Base-by-base conservation (phyloP, 495 filamentous ascomycete genomes). In the Saxophila tyrrhenica region DNA sequence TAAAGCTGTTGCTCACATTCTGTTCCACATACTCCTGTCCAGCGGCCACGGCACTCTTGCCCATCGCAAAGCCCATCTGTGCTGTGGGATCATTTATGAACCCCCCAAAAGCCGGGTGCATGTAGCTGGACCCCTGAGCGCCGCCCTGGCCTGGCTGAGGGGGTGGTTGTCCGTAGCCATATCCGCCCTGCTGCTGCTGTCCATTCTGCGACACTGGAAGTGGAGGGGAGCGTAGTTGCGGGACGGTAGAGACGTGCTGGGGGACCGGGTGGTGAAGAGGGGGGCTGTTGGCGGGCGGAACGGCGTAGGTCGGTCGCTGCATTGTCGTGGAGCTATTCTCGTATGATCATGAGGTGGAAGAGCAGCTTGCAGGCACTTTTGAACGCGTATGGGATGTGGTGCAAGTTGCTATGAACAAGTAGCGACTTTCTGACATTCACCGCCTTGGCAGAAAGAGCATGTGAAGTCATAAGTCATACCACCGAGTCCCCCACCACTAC, bases 221-320 rank as follows among this genome's bases (percentile, higher is more conserved):
- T 29, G 92, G 92, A 35, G 92, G 92, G 51, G 92, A 97, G 73
- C 94, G 85, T 70, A 99, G 85, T 73, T 96, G 90, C n/a, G 92
- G 92, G 47, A 99, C 94, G 48, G 90, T 94, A 60, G 94, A 95
- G 52, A 97, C 90, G 78, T 97, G 94, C 65, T 97, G 94, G 44
- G 94, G 94, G 44, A 97, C 90, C 24, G 92, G 92, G 69, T 99
- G 92, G 72, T 99, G 92, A 57, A 99, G 84, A 41, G 92, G 94
- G 64, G 92, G 92, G 59, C 92, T 95, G 62, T 87, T 85, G 53
- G 86, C 84, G 41, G 82, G 84, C 22, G 81, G 61, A 35, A 70
- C 78, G 50, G 81, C 79, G 61, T 80, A 82, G 72, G 89, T 75
- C 58, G 78, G 73, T 66, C 89, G 84, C 70, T 97, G 91, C 89